Percentiles rank a stretch among this genome's conserved stretches.
Conservation (phyloP, 2,329 filamentous ascomycete genomes). For the Pseudocercospora ulei region DNA sequence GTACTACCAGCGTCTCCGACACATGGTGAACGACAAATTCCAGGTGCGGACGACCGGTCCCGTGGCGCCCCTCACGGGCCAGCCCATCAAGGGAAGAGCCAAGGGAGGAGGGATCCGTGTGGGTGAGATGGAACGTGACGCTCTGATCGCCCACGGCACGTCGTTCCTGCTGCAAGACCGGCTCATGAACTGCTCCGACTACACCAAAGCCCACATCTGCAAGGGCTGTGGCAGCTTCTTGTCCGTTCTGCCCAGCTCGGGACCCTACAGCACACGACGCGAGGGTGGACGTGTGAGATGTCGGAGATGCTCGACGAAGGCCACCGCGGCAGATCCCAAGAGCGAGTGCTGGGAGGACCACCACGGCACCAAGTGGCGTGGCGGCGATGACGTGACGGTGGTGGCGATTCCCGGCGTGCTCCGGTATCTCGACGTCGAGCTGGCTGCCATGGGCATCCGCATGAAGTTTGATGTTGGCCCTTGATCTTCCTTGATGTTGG, state of each 20-base stretch:
- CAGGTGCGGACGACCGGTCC: conserved; percentile 94
- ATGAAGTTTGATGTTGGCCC: conserved; percentile 76
- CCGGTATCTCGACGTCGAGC: conserved; percentile 85
- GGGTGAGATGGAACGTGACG: conserved; percentile 97
- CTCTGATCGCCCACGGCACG: conserved; percentile 85
- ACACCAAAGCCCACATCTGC: conserved; percentile 81
- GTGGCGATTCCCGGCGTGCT: conserved; percentile 89
- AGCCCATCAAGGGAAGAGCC: conserved; percentile 93
- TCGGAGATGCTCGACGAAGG: conserved; percentile 33
- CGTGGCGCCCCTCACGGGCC: conserved; percentile 78
- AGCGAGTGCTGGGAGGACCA: conserved; percentile 81
- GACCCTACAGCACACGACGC: conserved; percentile 32
- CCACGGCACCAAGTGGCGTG: conserved; percentile 69
- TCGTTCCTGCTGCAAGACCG: conserved; percentile 92
- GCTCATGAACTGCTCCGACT: conserved; percentile 93
- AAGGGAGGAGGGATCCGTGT: conserved; percentile 97
- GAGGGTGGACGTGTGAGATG: conserved; percentile 32
- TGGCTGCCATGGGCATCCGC: conserved; percentile 92
- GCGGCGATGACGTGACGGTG: conserved; percentile 80
- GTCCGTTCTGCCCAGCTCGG: conserved; percentile 68
- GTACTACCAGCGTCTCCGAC: conserved; percentile 93
- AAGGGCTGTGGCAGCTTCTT: conserved; percentile 82
- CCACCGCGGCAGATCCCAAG: conserved; percentile 27
- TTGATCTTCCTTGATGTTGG: too few species aligned
- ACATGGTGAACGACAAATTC: conserved; percentile 99